Conservation (phyloP, 2,329 filamentous ascomycete species). For the Phyllosticta capitalensis region DNA sequence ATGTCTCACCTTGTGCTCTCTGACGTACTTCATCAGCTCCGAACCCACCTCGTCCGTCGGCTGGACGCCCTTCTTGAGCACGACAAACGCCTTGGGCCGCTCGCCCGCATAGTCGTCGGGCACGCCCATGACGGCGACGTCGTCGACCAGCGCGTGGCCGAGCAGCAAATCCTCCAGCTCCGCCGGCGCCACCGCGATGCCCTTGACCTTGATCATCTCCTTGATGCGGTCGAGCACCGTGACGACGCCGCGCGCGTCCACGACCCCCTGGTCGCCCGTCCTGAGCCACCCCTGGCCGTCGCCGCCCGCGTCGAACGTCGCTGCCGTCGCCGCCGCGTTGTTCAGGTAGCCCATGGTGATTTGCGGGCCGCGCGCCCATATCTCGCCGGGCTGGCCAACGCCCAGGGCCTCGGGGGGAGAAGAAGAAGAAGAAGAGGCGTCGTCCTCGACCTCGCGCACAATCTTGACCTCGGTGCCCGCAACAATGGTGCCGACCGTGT, state of each 20-base stretch:
- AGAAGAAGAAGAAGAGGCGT: conserved; percentile 28
- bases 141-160: conserved; percentile 46
- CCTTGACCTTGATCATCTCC: conserved; percentile 60
- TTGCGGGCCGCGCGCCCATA: conserved; percentile 40
- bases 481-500: conserved; percentile 47
- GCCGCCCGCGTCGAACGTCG: conserved; percentile 39
- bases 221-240: conserved; percentile 54
- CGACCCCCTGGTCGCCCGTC: conserved; percentile 48
- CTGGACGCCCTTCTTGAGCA: conserved; percentile 27
- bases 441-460: conserved; percentile 34
- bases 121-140: conserved; percentile 47
- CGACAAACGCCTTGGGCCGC: conserved; percentile 37
- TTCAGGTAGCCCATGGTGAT: conserved; percentile 42
- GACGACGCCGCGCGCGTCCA: conserved; percentile 48
- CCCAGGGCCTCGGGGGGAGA: conserved; percentile 39
- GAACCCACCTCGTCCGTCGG: conserved; percentile 25
- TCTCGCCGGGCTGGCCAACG: conserved; percentile 44
- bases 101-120: conserved; percentile 43
- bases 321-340: conserved; percentile 33
- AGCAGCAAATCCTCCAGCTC: conserved; percentile 56
- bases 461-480: conserved; percentile 53
- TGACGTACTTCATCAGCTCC: conserved; percentile 34
- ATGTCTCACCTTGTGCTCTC: conserved; percentile 37
- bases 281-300: conserved; percentile 35
- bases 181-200: conserved; percentile 52